Conservation (phyloP, 1,284 basidiomycete genomes). For the Trametes sp. region DNA sequence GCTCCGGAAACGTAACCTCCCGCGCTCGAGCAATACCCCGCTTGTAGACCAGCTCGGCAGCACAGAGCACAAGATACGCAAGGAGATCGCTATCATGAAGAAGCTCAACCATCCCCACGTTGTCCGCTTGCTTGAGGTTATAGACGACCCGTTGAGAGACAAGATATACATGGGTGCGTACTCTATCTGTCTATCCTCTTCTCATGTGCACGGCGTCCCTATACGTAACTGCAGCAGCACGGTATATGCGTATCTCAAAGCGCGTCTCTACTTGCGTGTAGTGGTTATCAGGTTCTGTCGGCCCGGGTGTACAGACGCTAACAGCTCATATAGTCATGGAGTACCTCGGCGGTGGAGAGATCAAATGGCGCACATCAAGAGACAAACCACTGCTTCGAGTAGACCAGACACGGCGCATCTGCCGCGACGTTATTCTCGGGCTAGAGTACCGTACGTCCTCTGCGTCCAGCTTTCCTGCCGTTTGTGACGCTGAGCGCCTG, state of each 20-base stretch:
- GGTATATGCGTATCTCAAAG: not conserved
- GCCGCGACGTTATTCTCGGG: constrained; percentile 92
- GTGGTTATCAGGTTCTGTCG: constrained; percentile 5
- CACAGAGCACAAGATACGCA: constrained; percentile 83
- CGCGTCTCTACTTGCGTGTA: not conserved
- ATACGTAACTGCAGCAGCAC: not conserved
- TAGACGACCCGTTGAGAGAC: constrained; percentile 90
- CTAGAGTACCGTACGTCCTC: constrained; percentile 85
- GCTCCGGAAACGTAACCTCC: constrained; percentile 63
- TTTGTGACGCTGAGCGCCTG: constrained; percentile 15
- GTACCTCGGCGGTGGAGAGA: constrained; percentile 93
- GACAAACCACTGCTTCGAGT: constrained; percentile 82
- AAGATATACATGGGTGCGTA: constrained; percentile 92
- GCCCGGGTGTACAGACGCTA: constrained; percentile 7
- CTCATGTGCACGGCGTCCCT: constrained; percentile 19
- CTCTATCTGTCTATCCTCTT: constrained; percentile 19
- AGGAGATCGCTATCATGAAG: constrained; percentile 99
- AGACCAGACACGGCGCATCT: constrained; percentile 84
- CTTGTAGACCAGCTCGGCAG: constrained; percentile 70
- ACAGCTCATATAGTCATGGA: constrained; percentile 79
- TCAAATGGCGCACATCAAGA: constrained; percentile 81
- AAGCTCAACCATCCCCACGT: constrained; percentile 93
- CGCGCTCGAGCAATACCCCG: constrained; percentile 57
- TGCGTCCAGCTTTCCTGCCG: not conserved
- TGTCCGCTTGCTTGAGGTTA: constrained; percentile 92